phyloP scores from a whole-genome alignment of 169 alveolate genomes.

The Toxoplasma gondii region DNA sequence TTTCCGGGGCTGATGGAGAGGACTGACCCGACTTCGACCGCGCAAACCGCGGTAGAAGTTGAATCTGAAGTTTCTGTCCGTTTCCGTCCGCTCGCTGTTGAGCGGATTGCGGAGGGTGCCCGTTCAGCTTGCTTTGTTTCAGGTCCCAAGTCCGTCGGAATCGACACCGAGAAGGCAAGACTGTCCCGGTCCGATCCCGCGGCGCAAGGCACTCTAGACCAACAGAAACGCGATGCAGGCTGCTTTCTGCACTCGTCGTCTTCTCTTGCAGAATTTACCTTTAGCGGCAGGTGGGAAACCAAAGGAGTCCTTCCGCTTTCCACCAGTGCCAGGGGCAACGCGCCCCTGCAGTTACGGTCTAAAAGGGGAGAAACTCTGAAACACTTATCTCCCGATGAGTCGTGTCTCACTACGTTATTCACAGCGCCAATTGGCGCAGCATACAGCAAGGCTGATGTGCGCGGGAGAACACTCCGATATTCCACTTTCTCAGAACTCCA shows the following conservation, averaged over 20 bases:
- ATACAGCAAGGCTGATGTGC: too few relatives aligned
- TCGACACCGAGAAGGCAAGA: neutral
- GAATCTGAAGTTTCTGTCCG: slow-evolving; percentile 7
- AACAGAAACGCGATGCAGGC: neutral
- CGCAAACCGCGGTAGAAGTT: neutral
- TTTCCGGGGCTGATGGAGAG: neutral
- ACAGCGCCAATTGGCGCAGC: too few relatives aligned
- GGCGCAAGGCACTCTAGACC: neutral
- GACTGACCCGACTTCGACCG: neutral
- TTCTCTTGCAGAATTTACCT: neutral
- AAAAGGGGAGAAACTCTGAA: too few relatives aligned
- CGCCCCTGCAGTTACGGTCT: too few relatives aligned
- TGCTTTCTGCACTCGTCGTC: neutral
- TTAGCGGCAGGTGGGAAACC: neutral
- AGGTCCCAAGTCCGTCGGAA: neutral
- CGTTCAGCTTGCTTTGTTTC: neutral
- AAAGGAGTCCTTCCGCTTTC: too few relatives aligned
- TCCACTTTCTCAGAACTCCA: too few relatives aligned
- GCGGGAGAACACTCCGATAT: too few relatives aligned
- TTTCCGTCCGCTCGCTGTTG: neutral
- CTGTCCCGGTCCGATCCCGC: neutral
- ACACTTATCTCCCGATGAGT: too few relatives aligned
- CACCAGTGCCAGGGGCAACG: too few relatives aligned
- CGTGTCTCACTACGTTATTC: too few relatives aligned
- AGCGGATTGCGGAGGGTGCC: slow-evolving; percentile 21